Evolutionary conservation across 306 rosid genomes (phyloP), one percentile per base, ranked within the genome.

Genomic region (Psophocarpus tetragonolobus): DNA sequence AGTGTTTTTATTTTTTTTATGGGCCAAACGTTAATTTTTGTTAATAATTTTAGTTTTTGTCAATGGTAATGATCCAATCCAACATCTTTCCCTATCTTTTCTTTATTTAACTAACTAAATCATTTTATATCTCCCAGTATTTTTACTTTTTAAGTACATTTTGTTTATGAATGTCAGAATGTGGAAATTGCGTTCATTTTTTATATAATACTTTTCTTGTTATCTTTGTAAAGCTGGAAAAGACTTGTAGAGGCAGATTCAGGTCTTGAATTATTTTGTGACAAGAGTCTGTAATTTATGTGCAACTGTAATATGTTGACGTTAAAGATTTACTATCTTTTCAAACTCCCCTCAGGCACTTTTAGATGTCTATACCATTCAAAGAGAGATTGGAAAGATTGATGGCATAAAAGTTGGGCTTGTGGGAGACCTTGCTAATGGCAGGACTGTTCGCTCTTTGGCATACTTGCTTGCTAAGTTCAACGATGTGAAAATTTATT

Each of bases 351-450:
- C 78, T 23, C 87, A 94, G 96, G 98, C 96, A 33, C 94, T 94
- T 75, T 76, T 91, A 82, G 97, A 94, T 77, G 90, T 91, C 53
- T 94, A 91, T 73, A 87, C 97, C 71, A 85, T 91, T 83, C 90
- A 88, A 68, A 90, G 91, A 85, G 94, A 90, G 85, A 80, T 91
- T 39, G 96, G 97, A 75, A 87, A 82, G 85, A 84, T 91, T 36
- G 97, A 93, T 71, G 91, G 90, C 10, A 90, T 91, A 33, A 90
- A 79, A 77, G 92, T 93, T 77, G 98, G 88, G 71, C 92, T 88
- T 20, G 96, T 93, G 33, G 97, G 98, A 75, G 98, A 90, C 83
- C 97, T 91, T 78, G 94, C 97, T 7, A 91, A 88, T 36, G 98
- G 97, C 53, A 91, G 98, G 84, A 91, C 98, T 3, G 96, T 91